Conservation (phyloP, 257 asterid genomes). For the Lycium barbarum region DNA sequence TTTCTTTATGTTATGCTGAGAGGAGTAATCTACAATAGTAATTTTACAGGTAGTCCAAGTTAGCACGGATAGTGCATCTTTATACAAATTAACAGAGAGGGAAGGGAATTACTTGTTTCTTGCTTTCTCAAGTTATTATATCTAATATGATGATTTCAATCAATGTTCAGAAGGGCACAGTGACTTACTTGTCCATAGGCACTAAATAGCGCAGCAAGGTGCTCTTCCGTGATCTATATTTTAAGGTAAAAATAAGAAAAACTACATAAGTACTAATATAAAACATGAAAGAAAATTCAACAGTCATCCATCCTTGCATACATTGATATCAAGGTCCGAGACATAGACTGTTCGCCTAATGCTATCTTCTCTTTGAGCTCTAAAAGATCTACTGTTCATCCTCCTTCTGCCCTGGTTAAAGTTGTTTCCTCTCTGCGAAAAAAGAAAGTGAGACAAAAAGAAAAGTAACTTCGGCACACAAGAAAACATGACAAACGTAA, state of each 20-base stretch:
- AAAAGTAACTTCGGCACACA: background rate
- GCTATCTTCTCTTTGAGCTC: slow-evolving; percentile 77
- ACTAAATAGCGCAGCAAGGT: slow-evolving; percentile 86
- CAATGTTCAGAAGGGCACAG: slow-evolving; percentile 27
- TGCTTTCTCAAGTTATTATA: background rate
- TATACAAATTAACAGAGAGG: background rate
- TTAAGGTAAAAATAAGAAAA: slow-evolving; percentile 23
- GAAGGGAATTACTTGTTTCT: background rate
- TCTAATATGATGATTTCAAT: background rate
- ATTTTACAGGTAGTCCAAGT: background rate
- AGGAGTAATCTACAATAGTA: background rate
- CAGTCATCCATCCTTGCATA: slow-evolving; percentile 37
- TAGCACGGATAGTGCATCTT: background rate
- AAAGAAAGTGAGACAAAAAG: slow-evolving; percentile 25
- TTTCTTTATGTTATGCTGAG: background rate
- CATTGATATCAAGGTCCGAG: slow-evolving; percentile 70
- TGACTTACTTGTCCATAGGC: slow-evolving; percentile 81
- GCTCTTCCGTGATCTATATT: slow-evolving; percentile 83
- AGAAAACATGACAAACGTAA: background rate
- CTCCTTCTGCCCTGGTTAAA: slow-evolving; percentile 60
- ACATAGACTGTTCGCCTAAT: slow-evolving; percentile 78
- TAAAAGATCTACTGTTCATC: slow-evolving; percentile 56
- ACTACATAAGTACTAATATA: slow-evolving; percentile 32
- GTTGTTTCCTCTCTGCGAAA: slow-evolving; percentile 62
- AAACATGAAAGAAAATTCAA: slow-evolving; percentile 21